Evolutionary conservation across 2,329 filamentous ascomycete genomes (phyloP), one percentile per base, ranked within the genome.

Genomic region (Graphiopsis chlorocephala): DNA sequence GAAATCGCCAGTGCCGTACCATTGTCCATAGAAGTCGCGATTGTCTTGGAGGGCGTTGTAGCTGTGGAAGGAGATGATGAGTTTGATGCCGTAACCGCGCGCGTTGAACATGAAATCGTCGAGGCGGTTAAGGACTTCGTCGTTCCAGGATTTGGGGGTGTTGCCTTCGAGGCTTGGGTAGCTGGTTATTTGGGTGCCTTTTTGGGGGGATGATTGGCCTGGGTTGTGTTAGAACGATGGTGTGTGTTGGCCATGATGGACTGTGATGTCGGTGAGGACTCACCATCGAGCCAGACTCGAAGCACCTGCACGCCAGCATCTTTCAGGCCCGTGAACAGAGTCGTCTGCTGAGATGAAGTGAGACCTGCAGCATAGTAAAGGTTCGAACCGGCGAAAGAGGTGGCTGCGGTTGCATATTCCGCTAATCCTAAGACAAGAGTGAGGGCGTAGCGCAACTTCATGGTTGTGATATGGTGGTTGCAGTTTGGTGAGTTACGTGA

Each of bases 141-240:
- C 66, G 53, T 68, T 47, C 48, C 63, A 67, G 8, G 14, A 26
- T 10, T 60, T 52, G 25, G 64, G 52, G 15, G 31, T 60, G 29
- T 58, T 38, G 31, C 64, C 55, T 53, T 69, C 66, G 33, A 69
- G 65, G 45, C 33, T 28, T 10, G 64, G 57, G 57, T 53, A 67
- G 10, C 50, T 35, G 47, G 29, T 63, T 66, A 56, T 67, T 25
- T 10, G 68, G 60, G 38, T 75, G 68, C 53, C 68, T 47, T 35
- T 68, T 63, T 42, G 65, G 66, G 38, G 31, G 31, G 35, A 58
- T 12, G 55, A 31, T 38, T 65, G 56, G 26, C 53, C 42, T 38
- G 38, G 25, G 20, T 0, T 20, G 11, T 57, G 35, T 29, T 2
- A 29, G 5, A 33, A 23, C 2, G 14, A 26, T 48, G 10, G 10